Evolutionary conservation across 2,329 filamentous ascomycete species (phyloP).

Genomic region (Calonectria hongkongensis): DNA sequence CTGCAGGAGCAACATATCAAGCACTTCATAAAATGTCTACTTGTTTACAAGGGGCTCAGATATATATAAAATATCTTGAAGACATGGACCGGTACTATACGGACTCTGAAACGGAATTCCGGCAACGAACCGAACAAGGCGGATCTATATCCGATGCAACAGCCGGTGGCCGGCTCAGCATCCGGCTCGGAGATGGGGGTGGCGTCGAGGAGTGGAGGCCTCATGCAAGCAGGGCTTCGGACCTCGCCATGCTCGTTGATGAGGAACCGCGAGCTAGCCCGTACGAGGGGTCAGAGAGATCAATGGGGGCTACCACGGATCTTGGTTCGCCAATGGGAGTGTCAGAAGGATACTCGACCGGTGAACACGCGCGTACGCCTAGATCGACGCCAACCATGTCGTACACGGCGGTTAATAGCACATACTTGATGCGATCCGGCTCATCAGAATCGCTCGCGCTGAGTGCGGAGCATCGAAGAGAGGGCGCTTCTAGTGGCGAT

Average conservation of each 20-base stretch:
- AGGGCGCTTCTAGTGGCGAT: conserved; percentile 27
- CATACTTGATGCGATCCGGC: conserved; percentile 22
- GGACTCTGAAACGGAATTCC: conserved; percentile 29
- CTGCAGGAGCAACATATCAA: conserved; percentile 42
- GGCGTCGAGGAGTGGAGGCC: conserved; percentile 27
- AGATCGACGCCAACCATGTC: conserved; percentile 39
- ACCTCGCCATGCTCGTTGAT: conserved; percentile 29
- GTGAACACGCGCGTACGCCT: conserved; percentile 25
- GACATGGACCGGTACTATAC: conserved; percentile 41
- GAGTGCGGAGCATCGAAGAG: conserved; percentile 29
- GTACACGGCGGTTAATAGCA: conserved; percentile 40
- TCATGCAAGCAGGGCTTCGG: conserved; percentile 23
- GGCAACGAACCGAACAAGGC: conserved; percentile 11
- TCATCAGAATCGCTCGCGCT: conserved; percentile 29
- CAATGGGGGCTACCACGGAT: conserved; percentile 31
- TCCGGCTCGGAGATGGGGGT: conserved; percentile 41
- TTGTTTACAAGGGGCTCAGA: conserved; percentile 45
- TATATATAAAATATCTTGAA: conserved; percentile 45
- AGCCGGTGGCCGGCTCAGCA: conserved; percentile 39
- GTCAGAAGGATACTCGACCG: conserved; percentile 27
- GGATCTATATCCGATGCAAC: conserved; percentile 15
- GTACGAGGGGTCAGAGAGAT: conserved; percentile 41
- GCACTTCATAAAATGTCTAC: conserved; percentile 41
- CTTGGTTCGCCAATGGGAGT: conserved; percentile 23
- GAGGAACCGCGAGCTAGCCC: conserved; percentile 34